Evolutionary conservation across 2,329 filamentous ascomycete species (phyloP), one percentile per base, ranked within the genome.

Genomic region (Seiridium unicorne): DNA sequence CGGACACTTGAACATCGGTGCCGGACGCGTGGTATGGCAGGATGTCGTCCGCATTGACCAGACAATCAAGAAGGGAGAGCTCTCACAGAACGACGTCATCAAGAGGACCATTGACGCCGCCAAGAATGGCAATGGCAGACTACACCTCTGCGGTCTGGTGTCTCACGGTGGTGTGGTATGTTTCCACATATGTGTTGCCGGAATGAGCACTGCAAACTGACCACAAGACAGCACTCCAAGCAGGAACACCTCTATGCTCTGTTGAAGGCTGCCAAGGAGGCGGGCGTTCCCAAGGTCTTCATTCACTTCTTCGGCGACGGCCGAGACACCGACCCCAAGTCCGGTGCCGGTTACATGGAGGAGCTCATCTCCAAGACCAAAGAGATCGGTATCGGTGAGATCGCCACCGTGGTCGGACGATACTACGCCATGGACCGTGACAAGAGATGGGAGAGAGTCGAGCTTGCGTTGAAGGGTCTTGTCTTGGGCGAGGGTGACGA

Each of bases 361-460:
- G 86, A 93, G 74, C 84, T 99, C 42, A 77, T 97, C 62, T 87
- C 90, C 61, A 90, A 88, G 68, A 86, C 86, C 65, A 88, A 95
- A 78, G 92, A 98, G 76, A 85, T 96, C 66, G 93, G 92, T 49
- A 78, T 89, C 64, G 95, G 94, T 66, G 85, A 97, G 77, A 86
- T 99, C 65, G 94, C 92, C 38, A 97, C 95, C 44, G 86, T 98
- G 53, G 94, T 98, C 62, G 95, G 95, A 62, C 89, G 94, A 68
- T 99, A 98, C 88, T 99, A 91, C 77, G 92, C 93, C 78, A 99
- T 99, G 95, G 95, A 99, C 82, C 93, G 95, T 68, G 95, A 99
- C 77, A 98, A 98, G 92, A 88, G 95, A 76, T 99, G 95, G 95
- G 95, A 99, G 73, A 87, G 95, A 73, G 84, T 97, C 67, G 92